A percentile compares a stretch with the other conserved stretches of the same genome.
Evolutionary conservation across 2,329 filamentous ascomycete genomes (phyloP).

Genomic region (Claviceps arundinis): DNA sequence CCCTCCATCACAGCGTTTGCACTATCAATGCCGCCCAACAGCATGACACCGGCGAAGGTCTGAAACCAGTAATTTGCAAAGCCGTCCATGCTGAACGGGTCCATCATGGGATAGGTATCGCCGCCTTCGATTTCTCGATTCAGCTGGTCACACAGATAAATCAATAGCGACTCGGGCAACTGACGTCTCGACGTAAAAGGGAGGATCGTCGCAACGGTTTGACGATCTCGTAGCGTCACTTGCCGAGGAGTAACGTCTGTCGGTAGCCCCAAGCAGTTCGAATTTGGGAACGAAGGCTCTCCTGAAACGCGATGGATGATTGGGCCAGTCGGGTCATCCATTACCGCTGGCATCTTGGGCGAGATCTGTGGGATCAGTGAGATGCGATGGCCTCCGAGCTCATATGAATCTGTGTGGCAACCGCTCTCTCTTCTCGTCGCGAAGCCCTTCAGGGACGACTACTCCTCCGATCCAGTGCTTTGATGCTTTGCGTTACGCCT

Average conservation of each 20-base stretch:
- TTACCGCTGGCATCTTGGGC: constrained; percentile 52
- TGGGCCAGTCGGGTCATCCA: constrained; percentile 61
- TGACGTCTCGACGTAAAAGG: constrained; percentile 67
- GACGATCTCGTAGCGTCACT: constrained; percentile 70
- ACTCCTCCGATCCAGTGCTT: background rate
- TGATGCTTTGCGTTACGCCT: background rate
- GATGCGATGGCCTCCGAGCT: background rate
- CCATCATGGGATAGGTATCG: constrained; percentile 82
- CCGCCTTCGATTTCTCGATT: constrained; percentile 86
- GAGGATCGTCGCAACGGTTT: constrained; percentile 71
- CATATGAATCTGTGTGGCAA: background rate
- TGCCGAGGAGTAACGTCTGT: constrained; percentile 57
- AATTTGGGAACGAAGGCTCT: constrained; percentile 49
- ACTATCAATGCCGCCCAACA: constrained; percentile 60
- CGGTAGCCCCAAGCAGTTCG: constrained; percentile 50
- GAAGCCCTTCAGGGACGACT: background rate
- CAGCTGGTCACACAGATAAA: constrained; percentile 70
- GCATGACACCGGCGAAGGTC: constrained; percentile 79
- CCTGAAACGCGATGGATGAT: constrained; percentile 60
- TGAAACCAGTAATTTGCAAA: constrained; percentile 85
- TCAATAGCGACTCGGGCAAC: constrained; percentile 61
- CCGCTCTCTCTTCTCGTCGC: background rate
- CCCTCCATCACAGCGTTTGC: constrained; percentile 44
- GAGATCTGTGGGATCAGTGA: background rate
- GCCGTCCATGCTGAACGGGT: constrained; percentile 56